phyloP scores from a whole-genome alignment of 2,329 filamentous ascomycete genomes.

The Didymella lethalis region DNA sequence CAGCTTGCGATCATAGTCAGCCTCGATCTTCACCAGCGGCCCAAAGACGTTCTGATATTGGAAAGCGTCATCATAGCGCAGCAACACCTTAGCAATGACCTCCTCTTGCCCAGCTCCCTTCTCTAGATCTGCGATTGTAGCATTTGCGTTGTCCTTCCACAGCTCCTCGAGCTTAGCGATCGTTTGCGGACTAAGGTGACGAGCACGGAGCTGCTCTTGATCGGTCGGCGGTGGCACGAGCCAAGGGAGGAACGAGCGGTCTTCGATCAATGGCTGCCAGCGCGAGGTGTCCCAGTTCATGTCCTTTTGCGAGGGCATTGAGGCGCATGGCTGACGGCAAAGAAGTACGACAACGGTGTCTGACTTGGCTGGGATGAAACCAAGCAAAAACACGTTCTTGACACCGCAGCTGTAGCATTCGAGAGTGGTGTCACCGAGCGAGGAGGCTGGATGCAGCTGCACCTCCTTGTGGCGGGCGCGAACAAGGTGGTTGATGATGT shows the following conservation, averaged over 20 bases:
- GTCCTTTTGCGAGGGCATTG: conserved; percentile 94
- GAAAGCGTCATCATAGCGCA: conserved; percentile 96
- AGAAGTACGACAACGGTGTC: conserved; percentile 97
- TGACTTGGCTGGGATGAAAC: conserved; percentile 98
- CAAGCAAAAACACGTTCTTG: conserved; percentile 98
- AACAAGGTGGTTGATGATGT: conserved; percentile 98
- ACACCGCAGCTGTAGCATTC: conserved; percentile 99
- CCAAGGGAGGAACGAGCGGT: conserved; percentile 94
- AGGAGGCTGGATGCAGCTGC: conserved; percentile 90
- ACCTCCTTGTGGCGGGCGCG: conserved; percentile 98
- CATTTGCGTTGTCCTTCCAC: conserved; percentile 94
- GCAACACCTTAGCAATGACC: conserved; percentile 88
- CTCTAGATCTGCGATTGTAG: conserved; percentile 89
- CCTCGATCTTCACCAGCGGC: conserved; percentile 97
- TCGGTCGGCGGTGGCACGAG: conserved; percentile 89
- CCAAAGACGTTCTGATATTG: conserved; percentile 99
- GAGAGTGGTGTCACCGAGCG: conserved; percentile 92
- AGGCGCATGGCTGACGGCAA: conserved; percentile 94
- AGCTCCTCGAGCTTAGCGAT: conserved; percentile 97
- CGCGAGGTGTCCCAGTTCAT: conserved; percentile 99
- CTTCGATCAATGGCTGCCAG: conserved; percentile 97
- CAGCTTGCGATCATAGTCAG: conserved; percentile 97
- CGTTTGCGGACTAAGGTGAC: conserved; percentile 90
- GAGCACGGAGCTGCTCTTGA: conserved; percentile 92
- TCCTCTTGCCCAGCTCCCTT: conserved; percentile 92